These are phyloP conservation scores for Lasiodiplodia hormozganensis DNA, from an alignment of 2,329 filamentous ascomycete species.

Conservation along the genomic window DNA sequence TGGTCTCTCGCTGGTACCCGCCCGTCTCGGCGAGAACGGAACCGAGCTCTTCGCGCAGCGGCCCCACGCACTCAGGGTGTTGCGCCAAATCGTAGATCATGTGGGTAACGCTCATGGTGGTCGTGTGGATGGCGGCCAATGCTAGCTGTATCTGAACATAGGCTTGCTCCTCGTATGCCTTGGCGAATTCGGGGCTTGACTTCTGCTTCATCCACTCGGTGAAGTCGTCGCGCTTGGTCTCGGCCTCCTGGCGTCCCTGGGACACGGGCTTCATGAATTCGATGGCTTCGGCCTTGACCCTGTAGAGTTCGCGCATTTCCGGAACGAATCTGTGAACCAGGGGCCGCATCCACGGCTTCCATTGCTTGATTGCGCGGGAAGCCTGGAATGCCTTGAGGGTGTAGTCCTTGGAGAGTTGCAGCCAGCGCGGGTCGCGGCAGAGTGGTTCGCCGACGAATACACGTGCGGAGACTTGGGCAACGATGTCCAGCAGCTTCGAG, in stretches of 20 bases:
- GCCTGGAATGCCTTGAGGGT: slow-evolving; percentile 38
- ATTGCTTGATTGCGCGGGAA: slow-evolving; percentile 25
- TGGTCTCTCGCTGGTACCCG: slow-evolving; percentile 27
- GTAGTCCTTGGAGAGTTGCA: slow-evolving; percentile 58
- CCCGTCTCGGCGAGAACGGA: slow-evolving; percentile 30
- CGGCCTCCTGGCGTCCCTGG: slow-evolving; percentile 13
- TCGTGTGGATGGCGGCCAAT: slow-evolving; percentile 36
- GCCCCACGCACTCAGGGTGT: slow-evolving; percentile 32
- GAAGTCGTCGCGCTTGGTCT: slow-evolving; percentile 11
- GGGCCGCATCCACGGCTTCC: slow-evolving; percentile 28
- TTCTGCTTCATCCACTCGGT: slow-evolving; percentile 25
- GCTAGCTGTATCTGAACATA: slow-evolving; percentile 29
- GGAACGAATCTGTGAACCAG: slow-evolving; percentile 19
- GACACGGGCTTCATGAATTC: slow-evolving; percentile 30
- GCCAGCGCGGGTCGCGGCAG: slow-evolving; percentile 53
- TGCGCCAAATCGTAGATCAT: slow-evolving; percentile 32
- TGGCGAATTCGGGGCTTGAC: slow-evolving; percentile 29
- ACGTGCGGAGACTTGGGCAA: slow-evolving; percentile 56
- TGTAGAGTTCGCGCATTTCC: slow-evolving; percentile 28
- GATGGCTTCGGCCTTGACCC: slow-evolving; percentile 27
- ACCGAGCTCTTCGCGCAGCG: slow-evolving; percentile 31
- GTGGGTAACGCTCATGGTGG: slow-evolving; percentile 33
- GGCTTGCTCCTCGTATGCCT: slow-evolving; percentile 12
- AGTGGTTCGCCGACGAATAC: slow-evolving; percentile 58
- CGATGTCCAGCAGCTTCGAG: slow-evolving; percentile 53